These are phyloP conservation scores for Aureobasidium sp. DNA, from an alignment of 2,329 filamentous ascomycete genomes.

Conservation along the genomic window DNA sequence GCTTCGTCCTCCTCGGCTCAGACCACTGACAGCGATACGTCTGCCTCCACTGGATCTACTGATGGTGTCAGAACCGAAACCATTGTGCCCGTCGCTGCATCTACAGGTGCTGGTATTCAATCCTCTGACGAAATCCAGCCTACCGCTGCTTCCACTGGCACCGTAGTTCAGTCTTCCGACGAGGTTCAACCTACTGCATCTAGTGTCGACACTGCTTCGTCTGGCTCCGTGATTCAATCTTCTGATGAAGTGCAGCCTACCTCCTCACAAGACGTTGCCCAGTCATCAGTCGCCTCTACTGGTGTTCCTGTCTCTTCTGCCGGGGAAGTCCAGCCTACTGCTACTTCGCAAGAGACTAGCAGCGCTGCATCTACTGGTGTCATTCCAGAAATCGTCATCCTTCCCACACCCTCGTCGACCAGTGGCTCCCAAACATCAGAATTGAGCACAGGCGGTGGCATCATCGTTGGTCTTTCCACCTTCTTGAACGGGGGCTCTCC, in stretches of 20 bases:
- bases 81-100: not conserved
- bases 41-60: not conserved
- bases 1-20: not conserved
- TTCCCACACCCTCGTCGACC: conserved; percentile 20
- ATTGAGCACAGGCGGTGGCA: conserved; percentile 18
- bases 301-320: conserved; percentile 2
- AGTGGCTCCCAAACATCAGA: conserved; percentile 9
- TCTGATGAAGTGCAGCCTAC: conserved; percentile 3
- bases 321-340: conserved; percentile 1
- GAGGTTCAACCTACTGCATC: not conserved
- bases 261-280: not conserved
- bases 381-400: conserved; percentile 21
- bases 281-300: not conserved
- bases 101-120: conserved; percentile 4
- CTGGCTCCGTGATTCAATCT: not conserved
- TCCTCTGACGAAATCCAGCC: not conserved
- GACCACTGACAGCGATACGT: not conserved
- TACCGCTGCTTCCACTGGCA: not conserved
- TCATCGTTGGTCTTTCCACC: conserved; percentile 30
- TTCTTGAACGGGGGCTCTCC: conserved; percentile 21
- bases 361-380: conserved; percentile 16
- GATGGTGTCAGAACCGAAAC: not conserved
- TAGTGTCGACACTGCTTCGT: not conserved
- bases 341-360: not conserved
- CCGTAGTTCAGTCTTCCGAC: not conserved